Evolutionary conservation across 768 basidiomycete species (phyloP), one percentile per base, ranked within the genome.

Genomic region (Suillus tomentosus): DNA sequence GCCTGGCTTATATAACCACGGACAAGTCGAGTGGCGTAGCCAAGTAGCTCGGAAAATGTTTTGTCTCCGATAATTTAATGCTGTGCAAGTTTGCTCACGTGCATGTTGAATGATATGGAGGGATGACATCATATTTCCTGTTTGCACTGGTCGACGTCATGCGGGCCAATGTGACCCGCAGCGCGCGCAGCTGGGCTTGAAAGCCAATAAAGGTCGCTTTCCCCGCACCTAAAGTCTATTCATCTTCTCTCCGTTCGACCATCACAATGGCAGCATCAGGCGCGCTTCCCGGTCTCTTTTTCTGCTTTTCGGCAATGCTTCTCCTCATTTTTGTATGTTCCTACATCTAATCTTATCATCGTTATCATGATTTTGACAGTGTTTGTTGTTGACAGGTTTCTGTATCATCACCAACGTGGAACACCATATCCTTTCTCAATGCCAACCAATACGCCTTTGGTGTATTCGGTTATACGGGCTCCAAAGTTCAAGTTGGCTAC

Each of bases 391-490:
- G 53, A 40, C 69, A 89, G 88, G 88, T 85, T 3, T 91, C 86
- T 36, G 85, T 93, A 24, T 88, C 90, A 17, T 76, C 84, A 58
- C 91, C 92, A 55, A 90, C 87, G 68, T 94, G 92, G 93, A 71
- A 88, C 48, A 71, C 72, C 27, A 79, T 94, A 53, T 88, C 84
- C 22, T 93, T 91, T 79, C 81, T 95, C 48, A 76, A 85, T 60
- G 85, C 85, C 27, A 78, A 77, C 9, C 64, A 77, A 69, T 79
- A 78, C 63, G 81, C 81, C 65, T 94, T 88, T 69, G 93, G 93
- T 68, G 84, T 89, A n/a, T 92, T 92, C 71, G 92, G 92, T 4
- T 87, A 81, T 75, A 90, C 90, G 15, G 89, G 87, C 19, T 84
- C 83, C 19, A 55, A 71, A 22, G 72, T 76, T 4, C 70, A 73